Base-by-base conservation (phyloP, 2,329 filamentous ascomycete species). In the Aphanoascus verrucosus region DNA sequence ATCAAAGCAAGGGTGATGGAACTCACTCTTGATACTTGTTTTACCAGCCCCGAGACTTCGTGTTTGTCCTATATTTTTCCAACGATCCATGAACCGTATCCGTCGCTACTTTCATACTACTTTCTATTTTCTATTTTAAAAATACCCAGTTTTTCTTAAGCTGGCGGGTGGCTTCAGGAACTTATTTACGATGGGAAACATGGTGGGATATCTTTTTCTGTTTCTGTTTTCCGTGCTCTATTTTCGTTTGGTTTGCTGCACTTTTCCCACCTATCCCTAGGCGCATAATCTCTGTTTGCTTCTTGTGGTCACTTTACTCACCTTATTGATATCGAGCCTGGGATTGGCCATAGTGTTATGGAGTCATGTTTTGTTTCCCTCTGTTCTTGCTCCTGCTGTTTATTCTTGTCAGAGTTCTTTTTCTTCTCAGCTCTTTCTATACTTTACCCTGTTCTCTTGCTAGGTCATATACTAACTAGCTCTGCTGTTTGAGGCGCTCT, bases 101-200 rank as follows among this genome's bases (percentile, higher is more conserved):
- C 43, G 35, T 44, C 53, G 44, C 44, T 17, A 35, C 51, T 28
- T 49, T 46, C 38, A 45, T 54, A 52, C 44, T 20, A 49, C 40
- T 56, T 57, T 45, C 54, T 60, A 40, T 55, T 55, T 42, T 41
- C 44, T 56, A 19, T 51, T 56, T 55, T 52, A 35, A 45, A 20
- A 52, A 45, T 45, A 52, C 49, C 42, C 49, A 44, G 41, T 20
- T n/a, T n/a, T n/a, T 34, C 20, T 40, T 45, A 52, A 32, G 28
- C 34, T 45, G 41, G 44, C 42, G 20, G 20, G 37, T 53, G 43
- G 44, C 51, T 23, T 42, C 3, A 48, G 42, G 41, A 45, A 54
- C 31, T 56, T 56, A 49, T 57, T 47, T 47, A 28, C 23, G 23
- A 28, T 28, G 11, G 44, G 31, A 35, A 55, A 57, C 49, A 48